A percentile compares a stretch with the other conserved stretches of the same genome.
phyloP scores from a whole-genome alignment of 2,329 filamentous ascomycete species.

The Fusarium buharicum region DNA sequence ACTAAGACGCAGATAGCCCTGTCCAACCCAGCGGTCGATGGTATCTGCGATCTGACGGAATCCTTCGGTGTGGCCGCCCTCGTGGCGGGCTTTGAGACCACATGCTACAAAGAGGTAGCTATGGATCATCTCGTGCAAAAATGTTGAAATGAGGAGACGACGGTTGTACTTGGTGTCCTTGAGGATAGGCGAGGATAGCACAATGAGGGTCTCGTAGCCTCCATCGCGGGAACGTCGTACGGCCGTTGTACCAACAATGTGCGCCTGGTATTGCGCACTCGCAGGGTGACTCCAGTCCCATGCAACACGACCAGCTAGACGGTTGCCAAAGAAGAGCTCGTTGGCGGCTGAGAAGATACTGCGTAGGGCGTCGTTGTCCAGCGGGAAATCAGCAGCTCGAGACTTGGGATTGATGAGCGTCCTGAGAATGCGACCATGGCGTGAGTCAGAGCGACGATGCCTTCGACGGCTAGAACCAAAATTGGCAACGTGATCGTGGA shows the following conservation, averaged over 20 bases:
- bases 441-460: slow-evolving; percentile 58
- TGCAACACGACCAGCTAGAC: slow-evolving; percentile 65
- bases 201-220: slow-evolving; percentile 71
- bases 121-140: slow-evolving; percentile 74
- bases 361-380: slow-evolving; percentile 67
- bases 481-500: slow-evolving; percentile 58
- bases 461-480: slow-evolving; percentile 50
- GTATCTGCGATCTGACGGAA: slow-evolving; percentile 67
- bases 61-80: slow-evolving; percentile 69
- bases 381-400: slow-evolving; percentile 58
- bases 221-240: slow-evolving; percentile 59
- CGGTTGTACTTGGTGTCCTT: slow-evolving; percentile 65
- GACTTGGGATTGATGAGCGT: slow-evolving; percentile 65
- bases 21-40: slow-evolving; percentile 71
- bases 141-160: slow-evolving; percentile 70
- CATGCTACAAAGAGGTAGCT: slow-evolving; percentile 72
- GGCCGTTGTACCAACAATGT: slow-evolving; percentile 72
- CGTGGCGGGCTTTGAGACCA: slow-evolving; percentile 64
- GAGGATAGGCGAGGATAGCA: slow-evolving; percentile 69
- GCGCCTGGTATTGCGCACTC: slow-evolving; percentile 60
- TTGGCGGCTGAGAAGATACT: slow-evolving; percentile 70
- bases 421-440: slow-evolving; percentile 67
- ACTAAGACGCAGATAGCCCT: slow-evolving; percentile 63
- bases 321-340: slow-evolving; percentile 69
- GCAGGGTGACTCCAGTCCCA: slow-evolving; percentile 70